Evolutionary conservation across 768 basidiomycete species (phyloP), one percentile per base, ranked within the genome.

Genomic region (Boletus sensibilis): DNA sequence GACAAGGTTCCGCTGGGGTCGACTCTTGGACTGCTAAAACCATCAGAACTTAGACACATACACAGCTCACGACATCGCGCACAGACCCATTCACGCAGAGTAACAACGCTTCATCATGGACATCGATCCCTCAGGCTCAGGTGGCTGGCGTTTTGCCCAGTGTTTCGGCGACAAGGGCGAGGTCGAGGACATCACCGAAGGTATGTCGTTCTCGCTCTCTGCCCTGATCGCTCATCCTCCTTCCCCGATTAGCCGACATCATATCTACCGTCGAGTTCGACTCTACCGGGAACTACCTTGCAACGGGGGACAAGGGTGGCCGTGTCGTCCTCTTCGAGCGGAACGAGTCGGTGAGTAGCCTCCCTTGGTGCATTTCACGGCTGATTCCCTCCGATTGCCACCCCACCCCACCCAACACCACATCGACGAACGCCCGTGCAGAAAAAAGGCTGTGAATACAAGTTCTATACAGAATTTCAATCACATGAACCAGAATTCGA

Each of bases 361-460:
- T 45, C 40, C 49, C 50, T 49, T 33, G 50, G 20, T 50, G 6
- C 52, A 60, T 37, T 52, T 55, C 62, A 39, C 25, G 46, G 56
- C 72, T 74, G 71, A 75, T 79, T 59, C 55, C 58, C 58, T 58
- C 68, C 68, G 73, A 73, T 71, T 63, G 41, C 59, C 59, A 31
- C 44, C 39, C 42, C 49, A 46, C 47, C 27, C 35, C 51, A 53
- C 64, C 61, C 48, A 56, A 40, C 38, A 14, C 38, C 52, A 53
- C 61, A 65, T 60, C 61, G 55, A 55, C 59, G 53, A 58, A 66
- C 46, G 11, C 18, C 20, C 46, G 3, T 52, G 60, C 69, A 97
- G 94, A 98, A 99, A 91, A 98, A 97, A 74, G 94, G 94, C 62
- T 99, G 97, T 79, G 97, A 99, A 78, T 99, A 99, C 86, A 98